Evolutionary conservation across 139 green algal genomes (phyloP), one percentile per base, ranked within the genome.

Genomic region (Coccomyxa sp.): DNA sequence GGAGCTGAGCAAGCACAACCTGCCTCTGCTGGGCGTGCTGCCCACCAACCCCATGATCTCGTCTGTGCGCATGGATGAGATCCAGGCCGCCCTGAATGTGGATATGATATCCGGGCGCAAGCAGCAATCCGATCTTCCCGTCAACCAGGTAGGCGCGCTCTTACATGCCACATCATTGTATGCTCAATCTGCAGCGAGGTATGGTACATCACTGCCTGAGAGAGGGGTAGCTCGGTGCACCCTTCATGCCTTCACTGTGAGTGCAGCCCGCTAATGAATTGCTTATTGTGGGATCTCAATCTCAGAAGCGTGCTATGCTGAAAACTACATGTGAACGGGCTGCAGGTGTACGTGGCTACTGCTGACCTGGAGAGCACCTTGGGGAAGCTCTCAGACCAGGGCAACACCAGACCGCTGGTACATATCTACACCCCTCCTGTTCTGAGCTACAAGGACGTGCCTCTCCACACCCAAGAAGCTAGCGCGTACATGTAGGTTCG

Each of bases 21-120:
- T 96, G 39, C 71, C 82, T n/a, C 84, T 92, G 44, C 80, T 83
- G 24, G 91, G 92, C 16, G 88, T 74, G 36, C 80, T 97, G 24
- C 90, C 89, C 0, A 40, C 80, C 12, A 87, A 93, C 74, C 64
- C 75, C 35, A 76, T 90, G 10, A 86, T 97, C 6, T 64, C 73
- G 10, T 84, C 74, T 0, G 77, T 92, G 0, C 77, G 90, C 55
- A 86, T 95, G 79, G 89, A 95, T 50, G 92, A 96, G 76, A 79
- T 97, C 22, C 74, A 77, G 68, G 69, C 69, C 6, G 86, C 76
- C 27, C 81, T 96, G 18, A 68, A 78, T 8, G 90, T 82, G 0
- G 33, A 81, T n/a, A 68, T 89, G 55, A 72, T 94, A 37, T 92
- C 88, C 76, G 90, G 88, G 40, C 74, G 71, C n/a, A 55, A 80